Evolutionary conservation across 108 stramenopile species (phyloP).

Genomic region (Nannochloropsis granulata): DNA sequence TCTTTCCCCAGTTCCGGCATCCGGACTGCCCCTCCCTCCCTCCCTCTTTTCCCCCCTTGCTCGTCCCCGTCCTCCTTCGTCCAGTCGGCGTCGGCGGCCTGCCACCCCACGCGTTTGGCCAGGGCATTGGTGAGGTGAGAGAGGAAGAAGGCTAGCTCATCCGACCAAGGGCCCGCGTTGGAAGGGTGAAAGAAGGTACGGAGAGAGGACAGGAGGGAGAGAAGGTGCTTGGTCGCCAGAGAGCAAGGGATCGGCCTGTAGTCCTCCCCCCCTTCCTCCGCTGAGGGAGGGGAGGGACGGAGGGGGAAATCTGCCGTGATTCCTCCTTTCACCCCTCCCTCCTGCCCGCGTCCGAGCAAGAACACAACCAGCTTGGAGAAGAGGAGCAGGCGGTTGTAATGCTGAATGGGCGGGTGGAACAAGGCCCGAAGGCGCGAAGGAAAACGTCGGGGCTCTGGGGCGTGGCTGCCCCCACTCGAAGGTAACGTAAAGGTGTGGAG

Average conservation of each 20-base stretch:
- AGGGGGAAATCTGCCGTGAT: background rate
- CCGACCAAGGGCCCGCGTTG: slow-evolving; percentile 16
- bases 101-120: slow-evolving; percentile 7
- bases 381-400: background rate
- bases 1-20: background rate
- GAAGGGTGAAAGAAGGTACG: slow-evolving; percentile 20
- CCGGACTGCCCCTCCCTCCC: background rate
- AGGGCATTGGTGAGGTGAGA: background rate
- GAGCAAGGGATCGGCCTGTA: background rate
- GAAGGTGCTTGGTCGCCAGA: background rate
- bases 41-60: background rate
- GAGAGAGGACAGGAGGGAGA: slow-evolving; percentile 11
- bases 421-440: slow-evolving; percentile 1
- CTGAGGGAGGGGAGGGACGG: background rate
- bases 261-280: background rate
- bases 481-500: background rate
- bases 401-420: background rate
- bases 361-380: slow-evolving; percentile 12
- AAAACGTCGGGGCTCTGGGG: background rate
- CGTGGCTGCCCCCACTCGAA: slow-evolving; percentile 12
- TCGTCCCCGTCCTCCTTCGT: background rate
- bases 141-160: background rate
- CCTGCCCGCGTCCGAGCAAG: background rate
- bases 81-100: background rate
- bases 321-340: background rate